Base-by-base conservation (phyloP, 1,284 basidiomycete genomes). In the Malassezia japonica region DNA sequence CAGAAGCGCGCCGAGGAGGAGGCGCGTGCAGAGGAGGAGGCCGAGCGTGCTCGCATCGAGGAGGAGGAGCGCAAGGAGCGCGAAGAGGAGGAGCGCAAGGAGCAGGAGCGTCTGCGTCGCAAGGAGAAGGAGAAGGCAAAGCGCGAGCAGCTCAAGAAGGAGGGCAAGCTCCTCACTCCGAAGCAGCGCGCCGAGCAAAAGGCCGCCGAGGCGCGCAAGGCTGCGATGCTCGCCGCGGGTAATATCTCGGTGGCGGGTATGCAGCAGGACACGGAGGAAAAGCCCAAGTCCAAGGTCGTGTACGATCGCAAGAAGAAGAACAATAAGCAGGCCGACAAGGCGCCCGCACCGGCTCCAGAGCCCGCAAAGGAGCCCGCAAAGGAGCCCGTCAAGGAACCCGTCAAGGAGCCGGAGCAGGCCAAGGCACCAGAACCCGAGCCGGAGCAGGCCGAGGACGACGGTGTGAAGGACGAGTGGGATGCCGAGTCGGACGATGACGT, bases 141-240 rank as follows among this genome's bases (percentile, higher is more conserved):
- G 52, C 59, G 57, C 40, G 70, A 72, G 52, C 70, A 71, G 56
- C 61, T 71, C 50, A 61, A 62, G 47, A 67, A 65, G 52, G 70
- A 72, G 55, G 70, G 70, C 51, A 70, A 71, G 59, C 62, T 70
- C 15, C 56, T 72, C 28, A 72, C 70, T 1, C 68, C 70, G 32
- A 95, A 94, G 76, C 91, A 98, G 74, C 95, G 91, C 76, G 86
- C 88, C 66, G 91, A 96, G 73, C 84, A 82, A 63, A 85, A 86
- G 15, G 85, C 84, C 54, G 91, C 90, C 7, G 91, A 96, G 74
- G 82, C 87, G 31, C 82, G 91, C 50, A 86, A 85, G 74, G 82
- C 92, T 74, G 92, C 92, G 3, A 80, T 98, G 51, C 79, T 98
- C 44, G 82, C 84, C 20, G 86, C 87, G 25, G 90, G 90, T 41